These are phyloP conservation scores for Fusarium succisae DNA, from an alignment of 2,329 filamentous ascomycete species.

Conservation along the genomic window DNA sequence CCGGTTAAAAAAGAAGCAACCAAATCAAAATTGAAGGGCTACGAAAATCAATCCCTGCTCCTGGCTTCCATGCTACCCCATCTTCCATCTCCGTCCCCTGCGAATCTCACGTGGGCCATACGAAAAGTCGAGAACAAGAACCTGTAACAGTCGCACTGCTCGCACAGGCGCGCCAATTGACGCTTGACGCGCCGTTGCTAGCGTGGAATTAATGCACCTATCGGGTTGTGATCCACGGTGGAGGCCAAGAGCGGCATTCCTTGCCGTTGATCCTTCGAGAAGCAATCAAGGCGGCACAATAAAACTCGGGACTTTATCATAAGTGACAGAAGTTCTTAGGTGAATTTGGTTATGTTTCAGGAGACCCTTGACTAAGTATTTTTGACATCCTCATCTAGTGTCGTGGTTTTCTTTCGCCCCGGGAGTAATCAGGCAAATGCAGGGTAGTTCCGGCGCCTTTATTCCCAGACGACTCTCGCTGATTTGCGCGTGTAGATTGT, in stretches of 20 bases:
- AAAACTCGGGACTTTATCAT: too few relatives aligned
- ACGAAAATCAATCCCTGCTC: not conserved
- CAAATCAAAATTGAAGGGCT: conserved; percentile 6
- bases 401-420: not conserved
- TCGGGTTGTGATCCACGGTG: not conserved
- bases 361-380: rapidly evolving
- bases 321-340: not conserved
- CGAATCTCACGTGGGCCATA: conserved; percentile 10
- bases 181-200: not conserved
- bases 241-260: conserved; percentile 3
- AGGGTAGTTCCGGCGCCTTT: not conserved
- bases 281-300: not conserved
- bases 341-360: rapidly evolving
- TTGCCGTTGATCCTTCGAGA: conserved; percentile 27
- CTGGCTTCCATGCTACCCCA: not conserved
- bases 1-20: conserved; percentile 16
- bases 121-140: not conserved
- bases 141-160: not conserved
- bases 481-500: not conserved
- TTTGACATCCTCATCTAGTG: rapidly evolving
- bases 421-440: not conserved
- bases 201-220: conserved; percentile 17
- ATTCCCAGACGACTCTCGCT: not conserved
- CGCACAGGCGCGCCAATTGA: conserved; percentile 16
- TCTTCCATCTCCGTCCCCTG: not conserved